These are phyloP conservation scores for Ilyonectria destructans DNA, from an alignment of 2,329 filamentous ascomycete genomes.

Conservation along the genomic window DNA sequence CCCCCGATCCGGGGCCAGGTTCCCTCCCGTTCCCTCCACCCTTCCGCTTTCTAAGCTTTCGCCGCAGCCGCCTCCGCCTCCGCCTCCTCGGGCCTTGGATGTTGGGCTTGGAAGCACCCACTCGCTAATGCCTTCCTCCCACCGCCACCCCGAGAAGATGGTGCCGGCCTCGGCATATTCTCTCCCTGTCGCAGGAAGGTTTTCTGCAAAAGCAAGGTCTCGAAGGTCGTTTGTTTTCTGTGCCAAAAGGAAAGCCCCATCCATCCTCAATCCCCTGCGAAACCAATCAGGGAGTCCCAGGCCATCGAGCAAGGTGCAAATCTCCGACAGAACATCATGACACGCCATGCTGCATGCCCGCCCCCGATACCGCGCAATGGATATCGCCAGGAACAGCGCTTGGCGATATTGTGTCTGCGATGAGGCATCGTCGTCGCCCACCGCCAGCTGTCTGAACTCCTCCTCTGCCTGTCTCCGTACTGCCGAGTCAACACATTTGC, in stretches of 20 bases:
- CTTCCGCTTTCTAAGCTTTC: slow-evolving; percentile 22
- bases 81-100: slow-evolving; percentile 31
- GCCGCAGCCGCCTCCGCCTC: slow-evolving; percentile 13
- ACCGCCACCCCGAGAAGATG: slow-evolving; percentile 57
- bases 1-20: slow-evolving; percentile 28
- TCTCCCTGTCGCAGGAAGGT: slow-evolving; percentile 48
- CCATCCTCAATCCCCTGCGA: slow-evolving; percentile 58
- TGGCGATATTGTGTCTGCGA: slow-evolving; percentile 47
- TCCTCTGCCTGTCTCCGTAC: slow-evolving; percentile 37
- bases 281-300: slow-evolving; percentile 54
- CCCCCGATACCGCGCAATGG: slow-evolving; percentile 64
- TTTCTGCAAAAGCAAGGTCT: slow-evolving; percentile 70
- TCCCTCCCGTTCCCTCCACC: slow-evolving; percentile 14
- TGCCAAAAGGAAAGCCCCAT: slow-evolving; percentile 68
- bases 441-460: slow-evolving; percentile 45
- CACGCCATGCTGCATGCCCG: slow-evolving; percentile 58
- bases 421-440: slow-evolving; percentile 31
- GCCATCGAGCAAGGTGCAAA: slow-evolving; percentile 60
- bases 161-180: slow-evolving; percentile 32
- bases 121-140: slow-evolving; percentile 61
- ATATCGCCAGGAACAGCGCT: slow-evolving; percentile 60
- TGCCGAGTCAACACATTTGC: slow-evolving; percentile 30
- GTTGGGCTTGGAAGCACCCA: slow-evolving; percentile 53
- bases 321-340: slow-evolving; percentile 56
- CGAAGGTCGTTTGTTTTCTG: slow-evolving; percentile 68